These are phyloP conservation scores for Wickerhamiella vanderwaltii DNA, from an alignment of 805 yeast species.

Conservation along the genomic window DNA sequence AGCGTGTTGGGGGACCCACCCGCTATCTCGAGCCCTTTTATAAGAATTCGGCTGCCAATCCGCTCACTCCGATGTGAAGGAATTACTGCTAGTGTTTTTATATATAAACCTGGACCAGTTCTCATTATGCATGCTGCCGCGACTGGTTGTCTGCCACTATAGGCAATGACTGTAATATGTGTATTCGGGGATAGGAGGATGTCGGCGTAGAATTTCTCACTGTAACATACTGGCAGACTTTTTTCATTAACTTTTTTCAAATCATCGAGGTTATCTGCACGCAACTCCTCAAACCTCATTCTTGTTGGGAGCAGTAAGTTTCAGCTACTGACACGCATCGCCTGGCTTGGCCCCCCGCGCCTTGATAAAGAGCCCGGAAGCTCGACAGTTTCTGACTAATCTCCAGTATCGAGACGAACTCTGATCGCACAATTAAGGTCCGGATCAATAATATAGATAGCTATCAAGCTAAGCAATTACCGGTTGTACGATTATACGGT, in stretches of 20 bases:
- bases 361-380: too few relatives aligned
- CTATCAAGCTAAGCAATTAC: conserved; percentile 35
- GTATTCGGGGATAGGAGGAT: not conserved
- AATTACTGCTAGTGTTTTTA: conserved; percentile 8
- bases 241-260: not conserved
- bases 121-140: not conserved
- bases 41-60: conserved; percentile 1
- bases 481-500: conserved; percentile 71
- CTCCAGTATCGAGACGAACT: too few relatives aligned
- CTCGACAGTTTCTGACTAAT: too few relatives aligned
- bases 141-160: not conserved
- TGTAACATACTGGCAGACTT: not conserved
- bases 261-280: not conserved
- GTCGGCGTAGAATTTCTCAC: conserved; percentile 1
- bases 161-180: not conserved
- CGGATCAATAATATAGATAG: conserved; percentile 26
- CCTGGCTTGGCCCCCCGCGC: too few relatives aligned
- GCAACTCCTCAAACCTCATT: conserved; percentile 3
- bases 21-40: not conserved
- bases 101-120: not conserved
- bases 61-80: conserved; percentile 1
- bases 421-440: conserved; percentile 17
- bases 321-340: too few relatives aligned
- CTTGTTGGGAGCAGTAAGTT: too few relatives aligned
- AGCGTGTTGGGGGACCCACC: not conserved